Base-by-base conservation (phyloP, 768 basidiomycete species). In the Suillus luteus region DNA sequence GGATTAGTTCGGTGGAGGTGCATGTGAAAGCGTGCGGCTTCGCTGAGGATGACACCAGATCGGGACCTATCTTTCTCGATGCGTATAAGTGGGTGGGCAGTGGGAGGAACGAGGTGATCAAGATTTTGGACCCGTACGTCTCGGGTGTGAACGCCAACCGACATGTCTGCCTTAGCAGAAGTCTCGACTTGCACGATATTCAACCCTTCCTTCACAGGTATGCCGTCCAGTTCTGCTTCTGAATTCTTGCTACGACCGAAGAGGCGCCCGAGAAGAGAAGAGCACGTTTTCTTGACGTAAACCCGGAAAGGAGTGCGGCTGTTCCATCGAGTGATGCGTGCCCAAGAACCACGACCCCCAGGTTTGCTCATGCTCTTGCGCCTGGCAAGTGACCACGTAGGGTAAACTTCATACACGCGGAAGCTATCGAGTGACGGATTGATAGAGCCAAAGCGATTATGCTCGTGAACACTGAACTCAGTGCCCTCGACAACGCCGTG, bases 401-500 rank as follows among this genome's bases (percentile, higher is more conserved):
- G 76, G 59, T 85, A 78, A 5, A 87, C 83, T 58, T 84, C 82
- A 38, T 78, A 77, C 38, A 83, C 86, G 38, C 81, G 75, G n/a
- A 83, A 80, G 41, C 69, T 79, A 31, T 83, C 84, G 14, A 88
- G 73, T 22, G 79, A 62, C 1, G 84, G 83, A 65, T 90, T 90
- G 55, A 77, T 73, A 8, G 88, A 88, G 24, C 82, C 83, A n/a
- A 76, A 76, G 65, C 79, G 79, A 71, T 90, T 89, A 71, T 90
- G 87, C 24, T 80, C 75, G 70, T 90, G 87, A 24, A 90, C 54
- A 46, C 81, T 82, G 64, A 91, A 80, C 65, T 88, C 85, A 10
- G 82, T 86, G 55, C 87, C 89, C 64, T 83, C 81, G n/a, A 82
- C 80, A 22, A 90, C 77, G 1, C 89, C 89, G 64, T 89, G 87